Evolutionary conservation across 2,329 filamentous ascomycete genomes (phyloP), one percentile per base, ranked within the genome.

Genomic region (Annulohypoxylon truncatum): DNA sequence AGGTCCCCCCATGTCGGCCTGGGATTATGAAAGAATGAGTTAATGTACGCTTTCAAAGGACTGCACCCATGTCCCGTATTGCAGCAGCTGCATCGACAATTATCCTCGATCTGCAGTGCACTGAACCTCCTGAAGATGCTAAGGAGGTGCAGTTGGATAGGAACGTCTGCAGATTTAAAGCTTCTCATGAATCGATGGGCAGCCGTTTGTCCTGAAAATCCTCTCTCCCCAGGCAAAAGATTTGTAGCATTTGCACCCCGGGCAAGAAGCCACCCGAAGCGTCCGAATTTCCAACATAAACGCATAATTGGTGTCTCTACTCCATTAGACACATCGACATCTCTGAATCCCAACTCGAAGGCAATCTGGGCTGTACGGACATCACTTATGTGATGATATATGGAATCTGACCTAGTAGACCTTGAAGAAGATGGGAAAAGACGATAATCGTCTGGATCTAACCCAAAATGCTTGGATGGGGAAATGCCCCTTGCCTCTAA

Each of bases 71-170:
- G n/a, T 12, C 46, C 52, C n/a, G n/a, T 12, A 33, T 46, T 38
- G 33, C 26, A 55, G 38, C 52, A 55, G 40, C 38, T 18, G 12
- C 52, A 55, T 13, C 33, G 26, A n/a, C 52, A 55, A 26, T 10
- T 12, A 55, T 55, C 52, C 9, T 38, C 24, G 4, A 55, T 13
- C 10, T 55, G 22, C 13, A 55, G 8, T 12, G 9, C 8, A 18
- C 33, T 26, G 6, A 54, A 24, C 29, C 13, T 40, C n/a, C 13
- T 24, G 6, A 54, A 10, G 4, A 54, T 13, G 18, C 13, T n/a
- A n/a, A n/a, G n/a, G n/a, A n/a, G 13, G 12, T 7, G n/a, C 1
- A 18, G n/a, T 4, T 7, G 4, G 18, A 15, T 12, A 40, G n/a
- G n/a, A n/a, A n/a, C 10, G 10, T n/a, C 15, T 15, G 13, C 8